phyloP scores from a whole-genome alignment of 805 yeast species.

The Sugiyamaella valdiviana region DNA sequence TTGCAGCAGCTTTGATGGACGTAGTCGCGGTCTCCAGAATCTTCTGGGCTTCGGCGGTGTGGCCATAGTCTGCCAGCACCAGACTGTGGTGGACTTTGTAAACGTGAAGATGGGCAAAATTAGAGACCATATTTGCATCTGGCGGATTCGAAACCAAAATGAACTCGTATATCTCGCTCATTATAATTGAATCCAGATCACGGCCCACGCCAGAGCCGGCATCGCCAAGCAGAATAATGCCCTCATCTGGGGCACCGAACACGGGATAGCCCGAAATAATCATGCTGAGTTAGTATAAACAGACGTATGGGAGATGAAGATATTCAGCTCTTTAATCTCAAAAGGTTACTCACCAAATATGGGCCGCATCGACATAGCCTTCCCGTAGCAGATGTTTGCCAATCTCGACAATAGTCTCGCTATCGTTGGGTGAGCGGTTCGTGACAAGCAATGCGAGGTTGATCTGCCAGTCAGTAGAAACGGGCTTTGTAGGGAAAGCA shows the following conservation, averaged over 20 bases:
- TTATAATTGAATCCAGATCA: constrained; percentile 42
- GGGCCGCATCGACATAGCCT: constrained; percentile 38
- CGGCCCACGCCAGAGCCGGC: constrained; percentile 38
- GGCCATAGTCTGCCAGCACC: constrained; percentile 62
- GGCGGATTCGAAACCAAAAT: constrained; percentile 34
- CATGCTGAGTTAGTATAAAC: constrained; percentile 8
- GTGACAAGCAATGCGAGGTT: constrained; percentile 28
- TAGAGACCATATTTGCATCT: constrained; percentile 14
- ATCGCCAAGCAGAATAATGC: constrained; percentile 25
- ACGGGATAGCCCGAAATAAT: constrained; percentile 28
- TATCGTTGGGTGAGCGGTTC: constrained; percentile 26
- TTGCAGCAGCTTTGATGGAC: constrained; percentile 36
- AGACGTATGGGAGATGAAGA: no score
- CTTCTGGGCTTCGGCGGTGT: constrained; percentile 50
- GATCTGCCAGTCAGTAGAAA: constrained; percentile 28
- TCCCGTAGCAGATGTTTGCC: constrained; percentile 34
- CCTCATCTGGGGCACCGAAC: constrained; percentile 26
- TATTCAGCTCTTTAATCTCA: no score
- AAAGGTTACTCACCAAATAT: constrained; percentile 30
- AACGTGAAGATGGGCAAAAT: constrained; percentile 49
- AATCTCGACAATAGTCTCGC: constrained; percentile 30
- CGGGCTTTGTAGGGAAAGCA: constrained; percentile 7
- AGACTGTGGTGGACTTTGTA: constrained; percentile 64
- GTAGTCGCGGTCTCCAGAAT: constrained; percentile 50
- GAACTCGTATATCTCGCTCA: constrained; percentile 69